These are phyloP conservation scores for Buxus sempervirens DNA, from an alignment of 164 flowering plant species.

Conservation along the genomic window DNA sequence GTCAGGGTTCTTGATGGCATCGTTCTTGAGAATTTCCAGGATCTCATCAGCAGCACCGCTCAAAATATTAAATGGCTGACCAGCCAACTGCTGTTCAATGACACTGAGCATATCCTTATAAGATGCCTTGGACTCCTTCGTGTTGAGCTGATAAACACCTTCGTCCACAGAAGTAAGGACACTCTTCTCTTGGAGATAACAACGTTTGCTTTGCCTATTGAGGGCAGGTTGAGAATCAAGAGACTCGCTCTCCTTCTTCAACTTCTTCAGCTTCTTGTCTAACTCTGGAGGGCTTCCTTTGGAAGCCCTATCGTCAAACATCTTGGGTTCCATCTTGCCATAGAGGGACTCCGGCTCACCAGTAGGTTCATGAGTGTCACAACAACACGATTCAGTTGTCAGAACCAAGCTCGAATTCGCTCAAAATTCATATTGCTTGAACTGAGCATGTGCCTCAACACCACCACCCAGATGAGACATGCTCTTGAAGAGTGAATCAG, in stretches of 20 bases:
- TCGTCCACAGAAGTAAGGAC: slow-evolving; percentile 72
- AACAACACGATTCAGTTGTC: slow-evolving; percentile 91
- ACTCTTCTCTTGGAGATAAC: slow-evolving; percentile 67
- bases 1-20: no score
- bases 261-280: no score
- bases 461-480: slow-evolving; percentile 94
- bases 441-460: slow-evolving; percentile 95
- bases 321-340: slow-evolving; percentile 86
- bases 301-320: slow-evolving; percentile 73
- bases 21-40: no score
- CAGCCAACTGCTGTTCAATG: slow-evolving; percentile 88
- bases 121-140: slow-evolving; percentile 87
- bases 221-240: slow-evolving; percentile 30
- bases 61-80: slow-evolving; percentile 81
- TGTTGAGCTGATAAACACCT: slow-evolving; percentile 89
- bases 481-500: neutral
- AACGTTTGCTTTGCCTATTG: slow-evolving; percentile 46
- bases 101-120: slow-evolving; percentile 87
- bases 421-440: slow-evolving; percentile 91
- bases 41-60: no score
- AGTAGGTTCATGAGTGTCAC: slow-evolving; percentile 95
- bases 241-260: slow-evolving; percentile 74
- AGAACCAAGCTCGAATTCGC: slow-evolving; percentile 94
- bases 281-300: slow-evolving; percentile 77
- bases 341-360: slow-evolving; percentile 95